Base-by-base conservation (phyloP, 805 yeast species). In the Osmozyma mogii region DNA sequence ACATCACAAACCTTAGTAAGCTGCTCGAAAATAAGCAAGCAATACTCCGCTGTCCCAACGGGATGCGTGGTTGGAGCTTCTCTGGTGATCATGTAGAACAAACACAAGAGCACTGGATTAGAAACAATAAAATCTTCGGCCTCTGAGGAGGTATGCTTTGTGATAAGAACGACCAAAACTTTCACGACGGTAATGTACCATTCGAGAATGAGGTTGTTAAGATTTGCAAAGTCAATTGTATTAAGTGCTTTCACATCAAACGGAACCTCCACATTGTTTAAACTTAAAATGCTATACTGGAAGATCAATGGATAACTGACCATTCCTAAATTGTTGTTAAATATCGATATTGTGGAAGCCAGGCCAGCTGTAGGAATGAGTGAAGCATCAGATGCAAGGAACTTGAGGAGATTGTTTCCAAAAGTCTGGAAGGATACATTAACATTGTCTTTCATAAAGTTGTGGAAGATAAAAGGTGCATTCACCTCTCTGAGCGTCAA, bases 281-380 rank as follows among this genome's bases (percentile, higher is more conserved):
- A 49, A 9, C 46, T 40, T n/a, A 55, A 42, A 31, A 61, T 64
- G 25, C 22, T 56, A 35, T 36, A 50, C 35, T 41, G 52, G 44
- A 70, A 61, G 6, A 72, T 44, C 19, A 72, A 40, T 0, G 80
- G 79, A 35, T 69, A 58, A 7, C 70, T 50, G 9, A 72, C 55
- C 15, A 72, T 57, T 1, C 77, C 76, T 30, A 74, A 48, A 36
- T 71, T 72, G 43, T 71, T 69, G 43, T 70, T 70, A 25, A 72
- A 36, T 8, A n/a, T n/a, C n/a, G n/a, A n/a, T n/a, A n/a, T n/a
- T n/a, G n/a, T n/a, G n/a, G n/a, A n/a, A n/a, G n/a, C n/a, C n/a
- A n/a, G n/a, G n/a, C n/a, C n/a, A n/a, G n/a, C n/a, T n/a, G n/a
- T n/a, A n/a, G n/a, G n/a, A n/a, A n/a, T n/a, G 23, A 13, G 6